Conservation (phyloP, 768 basidiomycete genomes). For the Trametes villosa region DNA sequence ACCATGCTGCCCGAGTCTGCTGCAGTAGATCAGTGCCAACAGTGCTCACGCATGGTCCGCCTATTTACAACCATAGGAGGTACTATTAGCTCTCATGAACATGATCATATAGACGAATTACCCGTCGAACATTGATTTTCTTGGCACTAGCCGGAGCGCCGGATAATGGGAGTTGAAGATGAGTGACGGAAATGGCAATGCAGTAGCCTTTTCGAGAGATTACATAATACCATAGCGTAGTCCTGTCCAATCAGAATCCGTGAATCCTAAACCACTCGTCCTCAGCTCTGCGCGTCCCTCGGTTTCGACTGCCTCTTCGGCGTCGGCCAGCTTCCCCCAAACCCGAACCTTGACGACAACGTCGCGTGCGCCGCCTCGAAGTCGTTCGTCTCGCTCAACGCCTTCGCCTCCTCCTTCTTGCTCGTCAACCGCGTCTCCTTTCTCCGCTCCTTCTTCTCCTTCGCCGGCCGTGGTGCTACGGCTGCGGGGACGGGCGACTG, state of each 20-base stretch:
- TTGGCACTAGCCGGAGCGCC: no score
- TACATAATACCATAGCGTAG: neutral
- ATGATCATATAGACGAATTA: no score
- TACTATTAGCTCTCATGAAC: no score
- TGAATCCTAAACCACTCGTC: neutral
- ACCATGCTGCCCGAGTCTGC: no score
- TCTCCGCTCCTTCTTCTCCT: constrained; percentile 10
- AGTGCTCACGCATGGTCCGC: no score
- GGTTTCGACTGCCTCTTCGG: neutral
- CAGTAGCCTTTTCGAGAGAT: neutral
- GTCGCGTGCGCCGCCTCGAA: constrained; percentile 8
- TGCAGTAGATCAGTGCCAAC: no score
- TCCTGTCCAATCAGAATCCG: neutral
- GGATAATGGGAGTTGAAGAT: no score
- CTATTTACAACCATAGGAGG: neutral
- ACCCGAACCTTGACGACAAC: constrained; percentile 13
- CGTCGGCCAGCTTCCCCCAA: constrained; percentile 7
- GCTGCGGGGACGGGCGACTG: neutral
- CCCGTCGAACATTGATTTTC: no score
- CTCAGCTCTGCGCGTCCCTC: neutral
- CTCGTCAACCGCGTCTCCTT: neutral
- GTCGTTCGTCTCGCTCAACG: neutral
- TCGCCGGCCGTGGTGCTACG: neutral
- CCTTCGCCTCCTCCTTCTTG: neutral
- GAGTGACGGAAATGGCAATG: neutral